A percentile compares a stretch with the other conserved stretches of the same genome.
Conservation (phyloP, 306 rosid species). For the Gillenia trifoliata region DNA sequence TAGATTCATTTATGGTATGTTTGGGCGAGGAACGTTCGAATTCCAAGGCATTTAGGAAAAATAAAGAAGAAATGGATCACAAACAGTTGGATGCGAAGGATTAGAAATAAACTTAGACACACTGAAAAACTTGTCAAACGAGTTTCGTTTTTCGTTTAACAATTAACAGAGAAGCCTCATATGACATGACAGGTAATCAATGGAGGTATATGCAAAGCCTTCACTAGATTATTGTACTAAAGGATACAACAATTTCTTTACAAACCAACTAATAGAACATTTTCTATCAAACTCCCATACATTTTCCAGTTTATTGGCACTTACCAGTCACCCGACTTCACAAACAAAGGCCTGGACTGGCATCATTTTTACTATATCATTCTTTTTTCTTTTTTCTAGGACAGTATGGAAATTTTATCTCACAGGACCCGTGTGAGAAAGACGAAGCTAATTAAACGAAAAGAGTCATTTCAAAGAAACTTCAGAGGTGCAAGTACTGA, state of each 20-base stretch:
- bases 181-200: neutral
- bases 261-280: constrained; percentile 42
- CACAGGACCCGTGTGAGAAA: constrained; percentile 32
- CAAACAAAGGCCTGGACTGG: constrained; percentile 89
- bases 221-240: neutral
- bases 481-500: constrained; percentile 62
- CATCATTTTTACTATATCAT: constrained; percentile 36
- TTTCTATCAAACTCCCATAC: constrained; percentile 23
- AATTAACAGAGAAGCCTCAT: neutral
- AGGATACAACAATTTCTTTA: constrained; percentile 46
- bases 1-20: no score
- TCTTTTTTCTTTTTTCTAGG: constrained; percentile 9
- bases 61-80: no score
- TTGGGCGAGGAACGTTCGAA: no score
- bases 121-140: no score
- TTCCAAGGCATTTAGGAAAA: no score
- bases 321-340: constrained; percentile 84
- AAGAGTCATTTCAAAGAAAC: constrained; percentile 66
- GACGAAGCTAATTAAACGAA: constrained; percentile 15
- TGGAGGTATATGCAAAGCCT: neutral
- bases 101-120: no score
- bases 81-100: no score
- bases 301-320: constrained; percentile 52
- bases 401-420: constrained; percentile 32
- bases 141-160: neutral